Evolutionary conservation across 2,329 filamentous ascomycete species (phyloP).

Genomic region (Cladobotryum protrusum): DNA sequence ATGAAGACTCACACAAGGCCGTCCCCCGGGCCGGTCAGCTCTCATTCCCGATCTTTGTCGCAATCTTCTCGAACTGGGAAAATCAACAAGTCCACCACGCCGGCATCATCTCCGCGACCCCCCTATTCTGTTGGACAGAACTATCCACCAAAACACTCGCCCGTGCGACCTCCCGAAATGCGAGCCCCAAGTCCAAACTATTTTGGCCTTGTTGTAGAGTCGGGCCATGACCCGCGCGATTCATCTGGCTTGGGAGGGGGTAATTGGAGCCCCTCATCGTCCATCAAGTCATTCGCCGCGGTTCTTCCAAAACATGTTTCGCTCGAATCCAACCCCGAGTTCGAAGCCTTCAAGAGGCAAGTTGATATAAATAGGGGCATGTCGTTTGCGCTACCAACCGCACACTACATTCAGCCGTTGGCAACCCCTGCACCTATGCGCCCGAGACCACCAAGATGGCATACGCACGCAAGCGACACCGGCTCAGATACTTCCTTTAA

Average conservation of each 20-base stretch:
- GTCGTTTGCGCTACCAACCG: conserved; percentile 38
- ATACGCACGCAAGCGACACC: conserved; percentile 42
- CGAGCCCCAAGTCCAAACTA: conserved; percentile 72
- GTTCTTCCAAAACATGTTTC: conserved; percentile 63
- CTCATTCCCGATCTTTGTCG: conserved; percentile 30
- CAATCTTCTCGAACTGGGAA: conserved; percentile 36
- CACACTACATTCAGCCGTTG: conserved; percentile 37
- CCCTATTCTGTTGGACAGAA: conserved; percentile 50
- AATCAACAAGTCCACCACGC: conserved; percentile 41
- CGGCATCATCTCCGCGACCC: conserved; percentile 45
- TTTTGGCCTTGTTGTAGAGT: conserved; percentile 69
- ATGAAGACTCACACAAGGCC: conserved; percentile 41
- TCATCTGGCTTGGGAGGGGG: conserved; percentile 60
- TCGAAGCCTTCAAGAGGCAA: conserved; percentile 70
- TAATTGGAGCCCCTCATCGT: conserved; percentile 71
- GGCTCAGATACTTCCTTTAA: conserved; percentile 29
- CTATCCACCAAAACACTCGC: conserved; percentile 46
- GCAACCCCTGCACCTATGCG: conserved; percentile 28
- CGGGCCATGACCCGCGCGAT: conserved; percentile 54
- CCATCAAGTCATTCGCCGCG: conserved; percentile 63
- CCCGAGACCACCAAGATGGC: conserved; percentile 40
- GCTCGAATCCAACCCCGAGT: conserved; percentile 72
- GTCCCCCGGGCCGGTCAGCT: conserved; percentile 27
- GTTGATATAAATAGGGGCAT: conserved; percentile 56
- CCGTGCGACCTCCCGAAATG: conserved; percentile 29